These are phyloP conservation scores for Bolboschoenoplectus hybrid DNA, from an alignment of 202 grass and related monocot species.

Conservation along the genomic window DNA sequence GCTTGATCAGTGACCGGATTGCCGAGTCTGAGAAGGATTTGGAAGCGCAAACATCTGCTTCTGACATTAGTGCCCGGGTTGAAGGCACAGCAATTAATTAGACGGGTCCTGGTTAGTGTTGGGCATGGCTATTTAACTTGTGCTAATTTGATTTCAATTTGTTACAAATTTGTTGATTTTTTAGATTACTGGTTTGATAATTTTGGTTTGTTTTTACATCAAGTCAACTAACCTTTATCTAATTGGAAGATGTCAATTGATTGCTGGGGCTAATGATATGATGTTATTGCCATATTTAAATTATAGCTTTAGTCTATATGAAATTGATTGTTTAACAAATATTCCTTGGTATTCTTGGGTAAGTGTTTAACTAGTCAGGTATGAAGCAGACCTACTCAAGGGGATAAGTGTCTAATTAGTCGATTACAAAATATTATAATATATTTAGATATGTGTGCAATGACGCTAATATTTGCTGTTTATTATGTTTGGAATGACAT, in stretches of 20 bases:
- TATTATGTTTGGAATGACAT: not conserved
- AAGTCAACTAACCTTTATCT: not conserved
- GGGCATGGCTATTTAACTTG: not conserved
- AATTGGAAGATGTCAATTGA: slow-evolving; percentile 14
- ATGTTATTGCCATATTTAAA: not conserved
- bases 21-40: not conserved
- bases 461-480: not conserved
- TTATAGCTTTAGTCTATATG: not conserved
- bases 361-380: not conserved
- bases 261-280: not conserved
- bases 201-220: not conserved
- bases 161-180: not conserved
- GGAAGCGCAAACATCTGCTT: slow-evolving; percentile 13
- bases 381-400: not conserved
- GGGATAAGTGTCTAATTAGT: no score
- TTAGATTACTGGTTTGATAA: not conserved
- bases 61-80: not conserved
- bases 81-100: not conserved
- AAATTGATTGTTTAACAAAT: not conserved
- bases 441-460: not conserved
- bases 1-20: not conserved
- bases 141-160: slow-evolving; percentile 11
- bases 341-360: not conserved
- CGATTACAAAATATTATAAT: not conserved
- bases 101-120: not conserved